Conservation (phyloP, 768 basidiomycete species). For the Tricholomella constricta region DNA sequence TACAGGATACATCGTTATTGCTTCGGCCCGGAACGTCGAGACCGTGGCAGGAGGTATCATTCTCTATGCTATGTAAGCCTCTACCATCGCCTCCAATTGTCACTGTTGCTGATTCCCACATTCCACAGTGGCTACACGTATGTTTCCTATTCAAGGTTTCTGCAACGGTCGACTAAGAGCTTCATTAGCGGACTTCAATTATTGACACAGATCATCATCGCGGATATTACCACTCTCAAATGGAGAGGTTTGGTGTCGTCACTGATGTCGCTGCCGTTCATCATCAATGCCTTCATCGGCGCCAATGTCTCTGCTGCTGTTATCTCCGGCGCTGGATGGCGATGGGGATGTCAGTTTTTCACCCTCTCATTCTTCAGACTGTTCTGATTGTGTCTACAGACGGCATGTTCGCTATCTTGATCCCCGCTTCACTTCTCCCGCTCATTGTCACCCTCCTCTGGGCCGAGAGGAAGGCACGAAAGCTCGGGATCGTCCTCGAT, state of each 20-base stretch:
- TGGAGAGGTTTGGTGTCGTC: constrained; percentile 47
- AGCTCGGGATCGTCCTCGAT: constrained; percentile 27
- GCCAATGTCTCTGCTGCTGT: constrained; percentile 57
- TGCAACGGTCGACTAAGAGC: constrained; percentile 10
- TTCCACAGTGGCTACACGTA: constrained; percentile 58
- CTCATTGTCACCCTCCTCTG: constrained; percentile 57
- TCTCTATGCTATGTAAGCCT: constrained; percentile 53
- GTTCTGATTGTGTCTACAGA: constrained; percentile 31
- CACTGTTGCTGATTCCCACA: constrained; percentile 20
- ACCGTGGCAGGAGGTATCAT: constrained; percentile 56
- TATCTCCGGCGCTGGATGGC: constrained; percentile 49
- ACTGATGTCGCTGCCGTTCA: constrained; percentile 51
- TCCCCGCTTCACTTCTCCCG: constrained; percentile 51
- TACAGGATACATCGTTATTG: constrained; percentile 54
- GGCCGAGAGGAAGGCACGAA: constrained; percentile 51
- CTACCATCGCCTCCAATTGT: constrained; percentile 10
- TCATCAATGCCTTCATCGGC: constrained; percentile 68
- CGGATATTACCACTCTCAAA: constrained; percentile 58
- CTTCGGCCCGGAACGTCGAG: constrained; percentile 46
- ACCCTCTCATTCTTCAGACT: background rate
- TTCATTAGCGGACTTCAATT: constrained; percentile 56
- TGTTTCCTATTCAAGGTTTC: constrained; percentile 22
- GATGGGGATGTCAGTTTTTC: constrained; percentile 64
- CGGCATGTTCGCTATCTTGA: constrained; percentile 59
- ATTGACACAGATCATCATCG: constrained; percentile 64